These are phyloP conservation scores for Rhizopus arrhizus DNA, from an alignment of 371 early-diverging fungal genomes.

Conservation along the genomic window DNA sequence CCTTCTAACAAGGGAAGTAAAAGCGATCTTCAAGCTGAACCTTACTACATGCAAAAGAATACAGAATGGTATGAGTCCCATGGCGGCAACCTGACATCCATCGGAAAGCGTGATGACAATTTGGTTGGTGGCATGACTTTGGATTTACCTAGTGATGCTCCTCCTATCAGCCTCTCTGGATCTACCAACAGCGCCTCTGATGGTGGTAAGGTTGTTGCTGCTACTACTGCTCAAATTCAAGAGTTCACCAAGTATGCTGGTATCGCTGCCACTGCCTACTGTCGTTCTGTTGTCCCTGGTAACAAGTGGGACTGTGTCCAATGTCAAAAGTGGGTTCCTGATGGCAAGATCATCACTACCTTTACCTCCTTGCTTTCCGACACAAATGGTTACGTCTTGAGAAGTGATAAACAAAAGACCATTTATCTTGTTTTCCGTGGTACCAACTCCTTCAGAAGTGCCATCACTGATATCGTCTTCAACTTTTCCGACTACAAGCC, in stretches of 20 bases:
- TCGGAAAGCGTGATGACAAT: constrained; percentile 1
- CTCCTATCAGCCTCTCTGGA: not conserved
- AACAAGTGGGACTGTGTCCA: constrained; percentile 23
- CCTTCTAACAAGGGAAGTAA: not conserved
- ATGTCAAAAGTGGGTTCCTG: constrained; percentile 23
- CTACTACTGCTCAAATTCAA: constrained; percentile 12
- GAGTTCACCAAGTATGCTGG: constrained; percentile 16
- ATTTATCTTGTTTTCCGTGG: constrained; percentile 34
- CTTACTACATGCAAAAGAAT: constrained; percentile 4
- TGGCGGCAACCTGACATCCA: not conserved
- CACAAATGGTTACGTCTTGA: constrained; percentile 26
- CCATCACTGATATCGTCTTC: constrained; percentile 15
- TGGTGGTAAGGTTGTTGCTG: not conserved
- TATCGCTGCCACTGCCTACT: constrained; percentile 29
- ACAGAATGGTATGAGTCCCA: constrained; percentile 6
- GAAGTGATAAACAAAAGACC: constrained; percentile 23
- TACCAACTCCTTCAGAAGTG: constrained; percentile 19
- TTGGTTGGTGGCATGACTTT: constrained; percentile 13
- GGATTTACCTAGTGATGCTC: constrained; percentile 13
- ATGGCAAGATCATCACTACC: constrained; percentile 24
- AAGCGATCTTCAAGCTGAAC: not conserved
- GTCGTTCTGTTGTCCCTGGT: constrained; percentile 17
- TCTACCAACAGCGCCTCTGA: not conserved
- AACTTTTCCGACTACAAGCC: constrained; percentile 7
- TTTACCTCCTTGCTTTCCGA: constrained; percentile 18